Conservation (phyloP, 108 stramenopile species). For the Pseudonitzschia delicatissima region DNA sequence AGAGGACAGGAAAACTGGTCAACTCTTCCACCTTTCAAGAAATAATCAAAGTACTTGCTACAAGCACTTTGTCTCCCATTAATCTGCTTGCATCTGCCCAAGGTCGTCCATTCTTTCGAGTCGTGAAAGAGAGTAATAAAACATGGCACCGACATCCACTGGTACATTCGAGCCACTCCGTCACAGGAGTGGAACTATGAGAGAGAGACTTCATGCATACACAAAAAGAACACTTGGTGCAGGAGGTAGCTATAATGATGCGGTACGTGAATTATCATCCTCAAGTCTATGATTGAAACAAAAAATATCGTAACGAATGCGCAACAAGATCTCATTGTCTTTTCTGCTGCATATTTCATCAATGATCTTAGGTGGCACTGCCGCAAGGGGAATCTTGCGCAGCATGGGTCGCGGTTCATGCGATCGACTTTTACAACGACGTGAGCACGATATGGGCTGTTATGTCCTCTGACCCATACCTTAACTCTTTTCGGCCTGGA, state of each 20-base stretch:
- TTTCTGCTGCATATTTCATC: neutral
- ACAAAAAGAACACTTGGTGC: constrained; percentile 88
- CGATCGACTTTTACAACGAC: constrained; percentile 92
- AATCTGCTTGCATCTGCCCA: too few relatives aligned
- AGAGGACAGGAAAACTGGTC: too few relatives aligned
- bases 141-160: constrained; percentile 35
- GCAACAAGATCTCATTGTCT: neutral
- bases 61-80: too few relatives aligned
- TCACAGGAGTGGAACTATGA: constrained; percentile 78
- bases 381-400: constrained; percentile 90
- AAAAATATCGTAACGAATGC: neutral
- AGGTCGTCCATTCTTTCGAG: too few relatives aligned
- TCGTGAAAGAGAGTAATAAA: too few relatives aligned
- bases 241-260: constrained; percentile 83
- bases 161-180: constrained; percentile 86
- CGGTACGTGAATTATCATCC: constrained; percentile 51
- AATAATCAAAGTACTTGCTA: too few relatives aligned
- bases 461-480: constrained; percentile 85
- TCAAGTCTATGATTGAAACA: neutral
- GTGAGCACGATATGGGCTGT: constrained; percentile 88
- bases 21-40: too few relatives aligned
- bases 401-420: constrained; percentile 90
- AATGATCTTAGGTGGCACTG: constrained; percentile 50
- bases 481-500: constrained; percentile 84
- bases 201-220: constrained; percentile 83